Evolutionary conservation across 148 eudicot genomes (phyloP), one percentile per base, ranked within the genome.

Genomic region (Persicaria maculosa): DNA sequence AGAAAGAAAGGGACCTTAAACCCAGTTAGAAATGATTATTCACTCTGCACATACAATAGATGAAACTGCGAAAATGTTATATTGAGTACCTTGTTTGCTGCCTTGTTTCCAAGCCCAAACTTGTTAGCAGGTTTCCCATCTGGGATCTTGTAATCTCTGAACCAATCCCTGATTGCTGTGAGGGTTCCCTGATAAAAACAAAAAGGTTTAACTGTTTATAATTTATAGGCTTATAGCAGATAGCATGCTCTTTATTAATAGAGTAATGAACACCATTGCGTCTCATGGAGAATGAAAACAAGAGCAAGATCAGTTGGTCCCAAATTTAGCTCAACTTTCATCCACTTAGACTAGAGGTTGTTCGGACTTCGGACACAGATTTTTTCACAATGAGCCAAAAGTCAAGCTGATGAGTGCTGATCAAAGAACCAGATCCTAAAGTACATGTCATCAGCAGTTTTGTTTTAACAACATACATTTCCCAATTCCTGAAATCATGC

Each of bases 41-140:
- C 40, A 31, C 40, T 31, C 40, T 31, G 40, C 40, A 31, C 40
- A 31, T 31, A 31, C 40, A 31, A 31, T 31, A 31, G 7, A 1
- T 31, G 5, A 70, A 45, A 9, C 54, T 7, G 40, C 19, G 54
- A 71, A 12, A 71, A 71, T 9, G 22, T 17, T 71, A 1, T 47
- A 46, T 45, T 47, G 47, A 52, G 31, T 93, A 94, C 98, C 98
- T 85, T 91, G 82, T 81, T 88, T 19, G 91, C 98, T 72, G 97
- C 86, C 80, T 90, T 87, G 86, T 93, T 91, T 71, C 98, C 98
- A 72, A 94, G 93, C 77, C 97, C 97, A 79, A 94, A 94, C 84
- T 79, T 94, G 85, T 94, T 94, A 75, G 97, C 98, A 76, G 98
- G 96, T 80, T 94, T 94, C 71, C 98, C 98, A 84, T 94, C 98